Percentiles rank a stretch among this genome's conserved stretches.
phyloP scores from a whole-genome alignment of 805 yeast species.

The Suhomyces sp. region DNA sequence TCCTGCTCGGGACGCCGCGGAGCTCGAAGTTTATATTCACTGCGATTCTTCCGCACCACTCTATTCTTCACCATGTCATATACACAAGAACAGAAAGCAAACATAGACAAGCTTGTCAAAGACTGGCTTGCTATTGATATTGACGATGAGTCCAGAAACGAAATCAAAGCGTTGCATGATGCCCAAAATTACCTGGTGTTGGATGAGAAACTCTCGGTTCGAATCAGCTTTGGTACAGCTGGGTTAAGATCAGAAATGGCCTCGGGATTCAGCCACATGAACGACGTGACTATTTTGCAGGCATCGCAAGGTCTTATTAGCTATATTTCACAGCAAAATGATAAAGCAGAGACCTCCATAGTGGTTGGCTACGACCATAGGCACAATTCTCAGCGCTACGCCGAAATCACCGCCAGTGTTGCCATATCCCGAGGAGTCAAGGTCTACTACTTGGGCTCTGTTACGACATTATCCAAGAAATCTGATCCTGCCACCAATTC shows the following conservation, averaged over 20 bases:
- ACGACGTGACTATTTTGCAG: slow-evolving; percentile 82
- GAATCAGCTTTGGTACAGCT: slow-evolving; percentile 90
- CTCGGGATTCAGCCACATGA: slow-evolving; percentile 88
- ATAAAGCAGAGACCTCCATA: slow-evolving; percentile 32
- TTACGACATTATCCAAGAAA: slow-evolving; percentile 27
- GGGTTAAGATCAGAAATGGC: slow-evolving; percentile 87
- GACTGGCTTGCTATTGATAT: slow-evolving; percentile 38
- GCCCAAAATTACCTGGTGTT: slow-evolving; percentile 42
- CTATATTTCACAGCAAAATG: slow-evolving; percentile 36
- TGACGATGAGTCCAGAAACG: slow-evolving; percentile 49
- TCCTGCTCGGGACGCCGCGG: background rate
- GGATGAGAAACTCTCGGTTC: slow-evolving; percentile 47
- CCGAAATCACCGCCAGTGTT: slow-evolving; percentile 71
- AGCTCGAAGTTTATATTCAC: background rate
- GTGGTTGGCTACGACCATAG: slow-evolving; percentile 94
- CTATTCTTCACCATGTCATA: background rate
- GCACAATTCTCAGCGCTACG: slow-evolving; percentile 73
- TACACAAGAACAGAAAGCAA: slow-evolving; percentile 1
- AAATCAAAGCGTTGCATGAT: slow-evolving; percentile 48
- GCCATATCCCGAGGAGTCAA: slow-evolving; percentile 66
- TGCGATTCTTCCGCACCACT: background rate
- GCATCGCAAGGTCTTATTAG: slow-evolving; percentile 80
- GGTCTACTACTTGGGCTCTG: slow-evolving; percentile 59
- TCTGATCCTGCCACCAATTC: background rate
- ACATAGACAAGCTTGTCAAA: slow-evolving; percentile 23